These are phyloP conservation scores for Zymoseptoria ardabiliae DNA, from an alignment of 2,329 filamentous ascomycete genomes.

Conservation along the genomic window DNA sequence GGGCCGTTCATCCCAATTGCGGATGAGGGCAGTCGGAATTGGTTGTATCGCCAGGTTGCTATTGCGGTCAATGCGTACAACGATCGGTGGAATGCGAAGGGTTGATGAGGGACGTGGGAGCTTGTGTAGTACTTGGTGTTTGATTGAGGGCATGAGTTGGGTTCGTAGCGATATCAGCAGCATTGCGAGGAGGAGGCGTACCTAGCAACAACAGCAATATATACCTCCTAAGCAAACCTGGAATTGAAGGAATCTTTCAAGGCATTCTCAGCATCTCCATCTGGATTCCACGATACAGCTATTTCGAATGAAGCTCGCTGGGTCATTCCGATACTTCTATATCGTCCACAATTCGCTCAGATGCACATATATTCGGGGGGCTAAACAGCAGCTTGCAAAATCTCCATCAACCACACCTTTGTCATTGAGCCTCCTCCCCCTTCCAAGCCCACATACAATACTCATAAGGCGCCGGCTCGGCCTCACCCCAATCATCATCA, in stretches of 20 bases:
- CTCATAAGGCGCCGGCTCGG: constrained; percentile 30
- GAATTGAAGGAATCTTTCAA: neutral
- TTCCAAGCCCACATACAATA: constrained; percentile 36
- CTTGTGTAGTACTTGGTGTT: neutral
- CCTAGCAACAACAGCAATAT: neutral
- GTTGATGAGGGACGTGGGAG: constrained; percentile 22
- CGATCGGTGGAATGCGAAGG: constrained; percentile 58
- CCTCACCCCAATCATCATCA: constrained; percentile 30
- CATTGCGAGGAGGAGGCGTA: neutral
- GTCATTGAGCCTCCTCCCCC: neutral
- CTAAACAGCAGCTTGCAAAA: neutral
- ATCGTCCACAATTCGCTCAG: neutral
- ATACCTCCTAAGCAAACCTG: neutral
- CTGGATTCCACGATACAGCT: too few species aligned
- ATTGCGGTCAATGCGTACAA: constrained; percentile 62
- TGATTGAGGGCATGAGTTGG: neutral
- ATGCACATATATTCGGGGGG: neutral
- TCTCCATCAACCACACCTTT: neutral
- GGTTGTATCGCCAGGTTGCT: constrained; percentile 59
- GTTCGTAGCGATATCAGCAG: neutral
- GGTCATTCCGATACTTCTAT: too few species aligned
- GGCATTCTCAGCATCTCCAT: neutral
- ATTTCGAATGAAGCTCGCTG: too few species aligned
- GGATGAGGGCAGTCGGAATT: constrained; percentile 70
- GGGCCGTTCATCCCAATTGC: constrained; percentile 90